phyloP scores from a whole-genome alignment of 164 flowering plant genomes.

The Stephania japonica region DNA sequence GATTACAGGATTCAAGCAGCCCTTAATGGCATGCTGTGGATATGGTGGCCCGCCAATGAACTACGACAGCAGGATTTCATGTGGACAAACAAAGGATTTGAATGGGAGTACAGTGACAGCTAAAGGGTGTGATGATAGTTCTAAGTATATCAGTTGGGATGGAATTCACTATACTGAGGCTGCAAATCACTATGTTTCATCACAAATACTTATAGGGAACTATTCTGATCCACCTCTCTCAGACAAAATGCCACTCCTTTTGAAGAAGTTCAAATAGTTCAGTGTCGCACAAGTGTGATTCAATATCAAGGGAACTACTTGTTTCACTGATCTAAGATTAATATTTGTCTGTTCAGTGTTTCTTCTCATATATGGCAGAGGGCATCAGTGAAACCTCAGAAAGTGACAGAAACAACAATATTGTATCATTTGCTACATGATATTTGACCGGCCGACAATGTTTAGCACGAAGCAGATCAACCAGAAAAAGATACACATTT shows the following conservation, averaged over 20 bases:
- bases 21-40: constrained; percentile 68
- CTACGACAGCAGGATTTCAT: constrained; percentile 46
- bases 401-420: not conserved
- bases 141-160: constrained; percentile 71
- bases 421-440: not conserved
- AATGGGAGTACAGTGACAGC: constrained; percentile 56
- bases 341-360: too few species aligned
- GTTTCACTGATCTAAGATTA: not conserved
- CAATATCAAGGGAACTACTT: not conserved
- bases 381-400: not conserved
- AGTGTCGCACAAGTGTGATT: too few species aligned
- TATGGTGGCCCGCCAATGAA: constrained; percentile 73
- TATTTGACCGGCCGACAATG: not conserved
- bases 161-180: constrained; percentile 85
- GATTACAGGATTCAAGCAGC: constrained; percentile 61
- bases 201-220: constrained; percentile 68
- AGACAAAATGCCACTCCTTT: constrained; percentile 48
- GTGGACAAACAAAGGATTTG: constrained; percentile 54
- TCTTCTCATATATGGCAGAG: not conserved
- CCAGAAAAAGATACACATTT: not conserved
- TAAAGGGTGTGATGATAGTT: constrained; percentile 43
- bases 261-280: constrained; percentile 10
- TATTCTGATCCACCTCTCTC: constrained; percentile 62
- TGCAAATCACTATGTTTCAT: constrained; percentile 56
- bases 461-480: not conserved